phyloP scores from a whole-genome alignment of 768 basidiomycete genomes.

The Boletus bicolor region DNA sequence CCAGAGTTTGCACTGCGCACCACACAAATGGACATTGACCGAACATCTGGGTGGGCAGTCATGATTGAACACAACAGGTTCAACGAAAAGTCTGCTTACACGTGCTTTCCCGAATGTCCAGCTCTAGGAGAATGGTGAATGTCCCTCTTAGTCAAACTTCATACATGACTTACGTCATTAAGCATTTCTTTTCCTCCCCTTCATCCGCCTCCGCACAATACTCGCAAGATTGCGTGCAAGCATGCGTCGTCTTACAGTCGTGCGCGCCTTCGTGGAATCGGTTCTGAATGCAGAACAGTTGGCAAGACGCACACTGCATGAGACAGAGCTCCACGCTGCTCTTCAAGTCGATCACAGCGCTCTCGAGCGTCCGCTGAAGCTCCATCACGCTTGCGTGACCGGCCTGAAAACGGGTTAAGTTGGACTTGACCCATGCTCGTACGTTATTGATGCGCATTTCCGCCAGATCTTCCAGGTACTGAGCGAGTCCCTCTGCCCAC shows the following conservation, averaged over 20 bases:
- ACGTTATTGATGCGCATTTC: conserved; percentile 47
- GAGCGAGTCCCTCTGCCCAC: conserved; percentile 41
- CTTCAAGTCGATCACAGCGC: conserved; percentile 43
- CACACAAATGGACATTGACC: conserved; percentile 53
- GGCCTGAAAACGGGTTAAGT: conserved; percentile 47
- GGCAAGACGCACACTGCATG: conserved; percentile 45
- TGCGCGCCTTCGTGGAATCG: conserved; percentile 47
- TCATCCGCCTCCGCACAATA: conserved; percentile 34
- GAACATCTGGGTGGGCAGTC: conserved; percentile 41
- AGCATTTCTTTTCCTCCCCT: conserved; percentile 34
- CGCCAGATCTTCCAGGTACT: conserved; percentile 41
- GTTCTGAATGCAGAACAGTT: conserved; percentile 46
- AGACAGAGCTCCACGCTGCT: conserved; percentile 50
- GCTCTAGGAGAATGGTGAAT: conserved; percentile 35
- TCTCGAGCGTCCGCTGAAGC: conserved; percentile 43
- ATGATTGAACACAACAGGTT: background rate
- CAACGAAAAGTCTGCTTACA: conserved; percentile 38
- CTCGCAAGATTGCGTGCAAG: conserved; percentile 43
- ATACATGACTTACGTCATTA: conserved; percentile 40
- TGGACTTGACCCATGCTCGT: conserved; percentile 47
- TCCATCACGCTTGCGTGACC: conserved; percentile 43
- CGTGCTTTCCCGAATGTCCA: conserved; percentile 52
- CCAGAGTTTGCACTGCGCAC: conserved; percentile 43
- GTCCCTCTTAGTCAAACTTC: background rate
- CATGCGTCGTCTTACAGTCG: conserved; percentile 49